phyloP scores from a whole-genome alignment of 2,329 filamentous ascomycete species.

The Myriangium duriaei region DNA sequence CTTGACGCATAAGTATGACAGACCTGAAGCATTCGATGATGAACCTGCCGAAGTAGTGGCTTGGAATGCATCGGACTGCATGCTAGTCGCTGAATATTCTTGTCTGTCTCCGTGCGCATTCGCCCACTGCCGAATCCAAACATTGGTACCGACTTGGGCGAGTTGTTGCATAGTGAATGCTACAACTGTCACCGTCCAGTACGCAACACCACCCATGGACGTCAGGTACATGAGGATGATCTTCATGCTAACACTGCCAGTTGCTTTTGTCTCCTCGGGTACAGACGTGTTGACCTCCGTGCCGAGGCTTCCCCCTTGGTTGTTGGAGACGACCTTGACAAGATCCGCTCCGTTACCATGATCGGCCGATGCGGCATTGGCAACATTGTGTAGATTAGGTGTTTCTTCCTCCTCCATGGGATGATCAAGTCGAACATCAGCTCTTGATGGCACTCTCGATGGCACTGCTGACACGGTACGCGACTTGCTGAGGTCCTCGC shows the following conservation, averaged over 20 bases:
- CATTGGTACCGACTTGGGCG: conserved; percentile 72
- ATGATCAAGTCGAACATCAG: conserved; percentile 51
- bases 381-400: conserved; percentile 18
- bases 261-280: conserved; percentile 61
- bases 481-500: conserved; percentile 64
- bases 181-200: conserved; percentile 65
- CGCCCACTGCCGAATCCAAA: conserved; percentile 94
- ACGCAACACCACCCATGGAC: conserved; percentile 95
- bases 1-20: conserved; percentile 34
- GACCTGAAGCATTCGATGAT: conserved; percentile 23
- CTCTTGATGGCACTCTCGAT: conserved; percentile 68
- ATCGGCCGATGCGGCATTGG: conserved; percentile 21
- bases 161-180: conserved; percentile 77
- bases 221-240: conserved; percentile 76
- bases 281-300: conserved; percentile 23
- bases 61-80: background rate
- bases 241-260: conserved; percentile 74
- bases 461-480: conserved; percentile 54
- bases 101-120: conserved; percentile 60
- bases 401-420: conserved; percentile 15
- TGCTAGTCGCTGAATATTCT: conserved; percentile 23
- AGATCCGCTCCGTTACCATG: conserved; percentile 29
- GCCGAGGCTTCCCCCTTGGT: conserved; percentile 26
- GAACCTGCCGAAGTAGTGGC: conserved; percentile 11
- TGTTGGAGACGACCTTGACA: conserved; percentile 31